Conservation (phyloP, 441 rosid genomes). For the Jatropha multifida region DNA sequence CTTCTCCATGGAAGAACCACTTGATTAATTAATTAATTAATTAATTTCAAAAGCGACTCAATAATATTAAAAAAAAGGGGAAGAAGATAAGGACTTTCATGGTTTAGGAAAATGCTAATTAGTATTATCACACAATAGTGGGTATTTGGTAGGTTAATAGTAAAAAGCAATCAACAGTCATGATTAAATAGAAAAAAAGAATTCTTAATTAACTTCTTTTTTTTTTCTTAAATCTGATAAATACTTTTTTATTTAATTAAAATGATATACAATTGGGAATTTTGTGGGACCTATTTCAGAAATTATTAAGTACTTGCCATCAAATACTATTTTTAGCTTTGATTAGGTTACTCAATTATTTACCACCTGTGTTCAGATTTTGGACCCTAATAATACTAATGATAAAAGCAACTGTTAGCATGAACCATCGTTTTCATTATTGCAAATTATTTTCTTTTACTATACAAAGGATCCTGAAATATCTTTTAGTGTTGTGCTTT, state of each 20-base stretch:
- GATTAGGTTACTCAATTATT: not conserved
- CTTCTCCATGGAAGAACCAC: not conserved
- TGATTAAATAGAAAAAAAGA: not conserved
- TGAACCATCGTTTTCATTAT: constrained; percentile 4
- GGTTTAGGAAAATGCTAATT: too few species aligned
- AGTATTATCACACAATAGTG: too few species aligned
- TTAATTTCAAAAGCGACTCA: not conserved
- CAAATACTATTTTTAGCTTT: not conserved
- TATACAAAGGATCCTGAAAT: not conserved
- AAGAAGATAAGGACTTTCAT: not conserved
- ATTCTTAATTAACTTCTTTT: not conserved
- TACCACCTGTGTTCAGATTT: not conserved
- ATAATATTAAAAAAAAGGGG: not conserved
- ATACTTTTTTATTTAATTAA: too few species aligned
- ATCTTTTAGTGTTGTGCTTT: not conserved
- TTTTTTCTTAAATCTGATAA: not conserved
- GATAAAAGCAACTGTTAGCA: not conserved
- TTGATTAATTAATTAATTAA: not conserved
- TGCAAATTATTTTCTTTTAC: not conserved
- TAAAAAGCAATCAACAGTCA: not conserved
- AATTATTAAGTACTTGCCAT: not conserved
- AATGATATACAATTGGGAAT: not conserved
- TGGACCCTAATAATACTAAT: not conserved
- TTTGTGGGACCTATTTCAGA: not conserved
- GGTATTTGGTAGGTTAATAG: not conserved